These are phyloP conservation scores for Achlya hypogyna DNA, from an alignment of 352 stramenopile species.

Conservation along the genomic window DNA sequence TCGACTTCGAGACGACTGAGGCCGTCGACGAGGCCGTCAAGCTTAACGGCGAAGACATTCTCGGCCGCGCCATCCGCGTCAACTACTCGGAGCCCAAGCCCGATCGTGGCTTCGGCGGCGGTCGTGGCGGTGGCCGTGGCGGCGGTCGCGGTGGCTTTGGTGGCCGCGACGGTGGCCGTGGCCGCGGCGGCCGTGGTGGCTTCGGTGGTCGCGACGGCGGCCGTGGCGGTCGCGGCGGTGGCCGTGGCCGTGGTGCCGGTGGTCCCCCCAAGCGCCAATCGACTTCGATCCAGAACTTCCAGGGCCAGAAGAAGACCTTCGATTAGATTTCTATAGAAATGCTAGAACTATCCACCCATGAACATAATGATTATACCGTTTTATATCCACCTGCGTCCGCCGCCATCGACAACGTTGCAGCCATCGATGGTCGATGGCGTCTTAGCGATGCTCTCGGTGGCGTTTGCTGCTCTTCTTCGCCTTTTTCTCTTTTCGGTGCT, in stretches of 20 bases:
- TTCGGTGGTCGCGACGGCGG: constrained; percentile 26
- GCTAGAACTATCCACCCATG: not conserved
- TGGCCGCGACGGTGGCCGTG: constrained; percentile 38
- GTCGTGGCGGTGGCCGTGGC: constrained; percentile 40
- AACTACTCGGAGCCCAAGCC: constrained; percentile 84
- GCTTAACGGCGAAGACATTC: constrained; percentile 87
- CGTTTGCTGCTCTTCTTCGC: constrained; percentile 17
- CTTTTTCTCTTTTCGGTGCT: constrained; percentile 20
- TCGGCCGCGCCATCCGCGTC: constrained; percentile 89
- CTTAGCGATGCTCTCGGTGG: too few relatives aligned
- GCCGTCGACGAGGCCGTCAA: constrained; percentile 87
- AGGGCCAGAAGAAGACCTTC: constrained; percentile 96
- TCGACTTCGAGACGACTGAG: constrained; percentile 93
- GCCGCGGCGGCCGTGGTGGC: constrained; percentile 30
- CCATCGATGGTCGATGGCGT: too few relatives aligned
- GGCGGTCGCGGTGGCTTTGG: constrained; percentile 35
- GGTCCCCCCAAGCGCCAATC: constrained; percentile 77
- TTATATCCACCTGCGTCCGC: too few relatives aligned
- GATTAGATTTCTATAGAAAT: constrained; percentile 56
- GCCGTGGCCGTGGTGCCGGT: constrained; percentile 40
- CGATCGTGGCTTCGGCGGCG: constrained; percentile 21
- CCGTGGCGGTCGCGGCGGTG: constrained; percentile 28
- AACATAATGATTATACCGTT: not conserved
- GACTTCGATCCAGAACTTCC: constrained; percentile 89
- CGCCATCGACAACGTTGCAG: too few relatives aligned